A percentile compares a stretch with the other conserved stretches of the same genome.
Evolutionary conservation across 163 green algal species (phyloP).

Genomic region (Chloromonas sp.): DNA sequence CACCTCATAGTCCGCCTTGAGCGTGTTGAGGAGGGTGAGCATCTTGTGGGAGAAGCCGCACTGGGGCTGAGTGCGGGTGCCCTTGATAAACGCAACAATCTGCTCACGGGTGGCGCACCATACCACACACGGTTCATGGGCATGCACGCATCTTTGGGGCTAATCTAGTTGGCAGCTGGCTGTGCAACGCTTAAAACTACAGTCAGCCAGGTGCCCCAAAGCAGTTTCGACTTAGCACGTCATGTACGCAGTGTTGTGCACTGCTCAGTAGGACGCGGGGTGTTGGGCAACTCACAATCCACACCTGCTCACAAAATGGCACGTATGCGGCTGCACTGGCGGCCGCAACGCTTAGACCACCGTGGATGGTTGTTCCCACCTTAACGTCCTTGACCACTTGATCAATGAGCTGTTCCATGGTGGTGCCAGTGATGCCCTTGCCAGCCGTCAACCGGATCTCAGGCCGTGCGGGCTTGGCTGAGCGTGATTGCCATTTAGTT

Average conservation of each 20-base stretch:
- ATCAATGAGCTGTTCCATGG: constrained; percentile 76
- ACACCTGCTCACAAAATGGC: too few species aligned
- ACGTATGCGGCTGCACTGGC: too few species aligned
- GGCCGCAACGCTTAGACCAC: too few species aligned
- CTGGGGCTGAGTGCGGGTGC: constrained; percentile 73
- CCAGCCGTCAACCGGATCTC: constrained; percentile 58
- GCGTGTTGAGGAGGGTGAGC: constrained; percentile 67
- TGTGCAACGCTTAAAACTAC: too few species aligned
- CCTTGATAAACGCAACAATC: constrained; percentile 89
- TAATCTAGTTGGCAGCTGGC: too few species aligned
- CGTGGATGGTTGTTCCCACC: constrained; percentile 22
- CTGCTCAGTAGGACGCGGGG: too few species aligned
- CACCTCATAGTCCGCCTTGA: constrained; percentile 59
- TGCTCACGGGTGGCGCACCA: constrained; percentile 13
- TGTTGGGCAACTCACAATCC: too few species aligned
- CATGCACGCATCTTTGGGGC: too few species aligned
- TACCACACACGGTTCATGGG: neutral
- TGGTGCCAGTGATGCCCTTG: constrained; percentile 79
- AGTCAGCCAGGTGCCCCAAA: too few species aligned
- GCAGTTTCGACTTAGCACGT: too few species aligned
- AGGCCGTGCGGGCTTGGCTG: constrained; percentile 14
- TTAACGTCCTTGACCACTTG: constrained; percentile 75
- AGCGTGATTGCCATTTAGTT: constrained; percentile 55
- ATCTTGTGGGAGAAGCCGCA: constrained; percentile 89
- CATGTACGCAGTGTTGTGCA: too few species aligned